Percentiles rank a stretch among this genome's conserved stretches.
Conservation (phyloP, 2,329 filamentous ascomycete genomes). For the Apiospora pterosperma region DNA sequence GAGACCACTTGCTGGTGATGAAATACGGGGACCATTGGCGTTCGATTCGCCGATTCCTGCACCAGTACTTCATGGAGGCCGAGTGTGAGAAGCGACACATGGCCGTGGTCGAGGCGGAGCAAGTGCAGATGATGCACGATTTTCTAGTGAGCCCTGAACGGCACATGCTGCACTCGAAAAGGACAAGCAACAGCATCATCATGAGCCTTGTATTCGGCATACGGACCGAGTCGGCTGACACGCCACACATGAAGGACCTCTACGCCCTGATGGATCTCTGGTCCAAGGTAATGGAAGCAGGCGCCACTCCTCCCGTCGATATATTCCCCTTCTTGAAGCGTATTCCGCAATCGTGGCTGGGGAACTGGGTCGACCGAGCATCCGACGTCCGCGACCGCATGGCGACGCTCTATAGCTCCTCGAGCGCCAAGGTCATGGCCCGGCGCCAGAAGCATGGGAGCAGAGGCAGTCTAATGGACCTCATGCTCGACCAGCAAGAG, state of each 20-base stretch:
- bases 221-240: neutral
- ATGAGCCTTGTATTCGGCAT: constrained; percentile 10
- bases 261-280: constrained; percentile 12
- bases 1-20: no score
- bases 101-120: constrained; percentile 17
- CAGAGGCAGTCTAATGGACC: constrained; percentile 13
- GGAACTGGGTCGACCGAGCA: constrained; percentile 12
- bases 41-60: constrained; percentile 14
- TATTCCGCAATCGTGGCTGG: constrained; percentile 17
- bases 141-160: constrained; percentile 10
- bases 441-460: constrained; percentile 9
- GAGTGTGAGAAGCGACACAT: constrained; percentile 8
- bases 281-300: constrained; percentile 9
- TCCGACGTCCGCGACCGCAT: constrained; percentile 5
- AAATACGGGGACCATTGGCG: constrained; percentile 3
- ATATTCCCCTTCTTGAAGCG: constrained; percentile 17
- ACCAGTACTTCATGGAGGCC: constrained; percentile 15
- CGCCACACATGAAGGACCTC: constrained; percentile 2
- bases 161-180: neutral
- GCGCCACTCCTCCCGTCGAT: constrained; percentile 15
- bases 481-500: constrained; percentile 13
- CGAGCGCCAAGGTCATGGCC: constrained; percentile 10
- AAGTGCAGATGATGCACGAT: constrained; percentile 18
- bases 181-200: constrained; percentile 8
- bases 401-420: constrained; percentile 12